Base-by-base conservation (phyloP, 2,329 filamentous ascomycete genomes). In the Chalaropsis ovoidea region DNA sequence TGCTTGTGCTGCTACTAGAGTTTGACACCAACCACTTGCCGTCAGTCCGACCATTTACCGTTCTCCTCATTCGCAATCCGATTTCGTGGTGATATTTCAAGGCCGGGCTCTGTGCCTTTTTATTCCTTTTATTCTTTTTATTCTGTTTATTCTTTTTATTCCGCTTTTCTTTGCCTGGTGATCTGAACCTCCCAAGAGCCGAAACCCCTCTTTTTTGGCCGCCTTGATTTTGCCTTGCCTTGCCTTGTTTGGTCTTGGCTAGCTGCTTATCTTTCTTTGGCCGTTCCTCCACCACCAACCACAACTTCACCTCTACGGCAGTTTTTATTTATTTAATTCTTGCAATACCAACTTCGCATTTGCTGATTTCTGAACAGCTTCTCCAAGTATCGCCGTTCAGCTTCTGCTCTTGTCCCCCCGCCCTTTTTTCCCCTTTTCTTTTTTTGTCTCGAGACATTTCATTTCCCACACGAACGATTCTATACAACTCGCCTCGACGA, bases 161-260 rank as follows among this genome's bases (percentile, higher is more conserved):
- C 22, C 47, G 1, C n/a, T 3, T 47, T 54, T 58, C n/a, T 58
- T 39, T 31, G 54, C 10, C 11, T 39, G 27, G 54, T 17, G n/a
- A 31, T 58, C 54, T 58, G 31, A 7, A 58, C 54, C 31, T 39
- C n/a, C n/a, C 13, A 58, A 17, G 22, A 52, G 22, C 24, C 6
- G 45, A 45, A 62, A 62, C 41, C 61, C 27, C 61, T 62, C 19
- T 45, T 49, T 60, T 60, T 45, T 62, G 27, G 27, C 54, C 31
- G 54, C 27, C 54, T 35, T 31, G 27, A 11, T 58, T 35, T 35
- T 24, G 15, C 6, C 45, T 49, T 15, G 8, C 15, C 41, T 15
- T 47, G n/a, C 19, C 45, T 19, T 49, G 45, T 49, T 49, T 31
- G 24, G 24, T 6, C n/a, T 31, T 31, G 52, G 22, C 52, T 56